Evolutionary conservation across 805 yeast genomes (phyloP).

Genomic region (Scheffersomyces spartinae): DNA sequence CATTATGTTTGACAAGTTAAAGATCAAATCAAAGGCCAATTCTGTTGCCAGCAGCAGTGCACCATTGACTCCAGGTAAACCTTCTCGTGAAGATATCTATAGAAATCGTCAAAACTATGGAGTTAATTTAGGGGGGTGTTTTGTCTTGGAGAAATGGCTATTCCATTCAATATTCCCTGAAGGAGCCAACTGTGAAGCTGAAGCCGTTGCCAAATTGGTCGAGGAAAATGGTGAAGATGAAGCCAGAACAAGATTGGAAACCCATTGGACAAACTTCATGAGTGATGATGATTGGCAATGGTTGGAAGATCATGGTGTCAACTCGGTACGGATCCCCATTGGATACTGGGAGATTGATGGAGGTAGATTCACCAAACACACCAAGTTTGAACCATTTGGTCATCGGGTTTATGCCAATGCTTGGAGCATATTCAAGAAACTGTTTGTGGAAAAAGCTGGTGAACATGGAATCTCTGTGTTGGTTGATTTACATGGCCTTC

Average conservation of each 20-base stretch:
- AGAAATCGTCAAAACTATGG: conserved; percentile 62
- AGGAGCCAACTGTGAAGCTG: conserved; percentile 57
- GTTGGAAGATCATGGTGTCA: conserved; percentile 57
- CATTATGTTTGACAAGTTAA: conserved; percentile 20
- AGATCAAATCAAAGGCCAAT: conserved; percentile 17
- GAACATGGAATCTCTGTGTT: conserved; percentile 57
- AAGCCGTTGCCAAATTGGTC: conserved; percentile 46
- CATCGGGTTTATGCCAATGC: conserved; percentile 52
- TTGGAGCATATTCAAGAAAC: conserved; percentile 50
- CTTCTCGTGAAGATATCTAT: conserved; percentile 37
- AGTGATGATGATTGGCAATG: conserved; percentile 71
- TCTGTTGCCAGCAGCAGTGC: conserved; percentile 14
- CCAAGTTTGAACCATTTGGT: conserved; percentile 48
- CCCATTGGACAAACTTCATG: conserved; percentile 57
- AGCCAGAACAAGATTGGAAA: conserved; percentile 41
- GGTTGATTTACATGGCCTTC: conserved; percentile 81
- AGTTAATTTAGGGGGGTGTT: conserved; percentile 75
- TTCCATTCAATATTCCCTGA: conserved; percentile 49
- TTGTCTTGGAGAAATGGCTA: conserved; percentile 75
- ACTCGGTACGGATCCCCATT: conserved; percentile 73
- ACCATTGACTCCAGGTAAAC: conserved; percentile 17
- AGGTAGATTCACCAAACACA: conserved; percentile 43
- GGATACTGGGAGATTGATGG: conserved; percentile 85
- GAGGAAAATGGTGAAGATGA: conserved; percentile 40
- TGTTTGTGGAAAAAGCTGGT: conserved; percentile 48